Conservation (phyloP, 169 alveolate species). For the Cryptosporidium xiaoi region DNA sequence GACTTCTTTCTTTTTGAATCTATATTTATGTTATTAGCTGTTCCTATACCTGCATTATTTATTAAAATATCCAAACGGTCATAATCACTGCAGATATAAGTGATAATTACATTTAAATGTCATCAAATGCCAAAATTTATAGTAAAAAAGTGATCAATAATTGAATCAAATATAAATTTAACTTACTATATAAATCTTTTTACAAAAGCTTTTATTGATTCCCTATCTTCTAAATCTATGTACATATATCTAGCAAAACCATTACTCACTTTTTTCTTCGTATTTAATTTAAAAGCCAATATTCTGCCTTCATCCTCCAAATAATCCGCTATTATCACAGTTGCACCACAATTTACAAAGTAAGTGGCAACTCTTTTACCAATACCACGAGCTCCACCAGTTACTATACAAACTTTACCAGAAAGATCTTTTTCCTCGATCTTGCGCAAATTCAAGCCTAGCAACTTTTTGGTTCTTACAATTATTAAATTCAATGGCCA, state of each 20-base stretch:
- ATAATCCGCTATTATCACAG: constrained; percentile 63
- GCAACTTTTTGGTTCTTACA: not conserved
- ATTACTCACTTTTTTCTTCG: not conserved
- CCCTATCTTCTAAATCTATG: constrained; percentile 24
- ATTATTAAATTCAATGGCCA: not conserved
- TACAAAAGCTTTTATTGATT: constrained; percentile 42
- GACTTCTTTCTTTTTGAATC: not conserved
- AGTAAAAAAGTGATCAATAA: not conserved
- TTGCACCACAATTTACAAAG: constrained; percentile 58
- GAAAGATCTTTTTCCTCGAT: constrained; percentile 26
- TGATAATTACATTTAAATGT: not conserved
- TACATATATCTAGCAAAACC: constrained; percentile 66
- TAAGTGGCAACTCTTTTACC: constrained; percentile 36
- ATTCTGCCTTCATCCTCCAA: constrained; percentile 37
- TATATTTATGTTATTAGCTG: not conserved
- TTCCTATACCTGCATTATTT: constrained; percentile 65
- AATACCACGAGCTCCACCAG: constrained; percentile 73
- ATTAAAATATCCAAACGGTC: constrained; percentile 51
- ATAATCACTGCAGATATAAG: constrained; percentile 27
- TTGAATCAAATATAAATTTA: not conserved
- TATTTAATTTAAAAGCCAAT: constrained; percentile 51
- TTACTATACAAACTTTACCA: constrained; percentile 57
- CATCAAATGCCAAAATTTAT: too few species aligned
- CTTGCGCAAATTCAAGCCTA: not conserved
- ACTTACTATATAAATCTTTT: constrained; percentile 59